Evolutionary conservation across 2,329 filamentous ascomycete species (phyloP).

Genomic region (Tolypocladium album): DNA sequence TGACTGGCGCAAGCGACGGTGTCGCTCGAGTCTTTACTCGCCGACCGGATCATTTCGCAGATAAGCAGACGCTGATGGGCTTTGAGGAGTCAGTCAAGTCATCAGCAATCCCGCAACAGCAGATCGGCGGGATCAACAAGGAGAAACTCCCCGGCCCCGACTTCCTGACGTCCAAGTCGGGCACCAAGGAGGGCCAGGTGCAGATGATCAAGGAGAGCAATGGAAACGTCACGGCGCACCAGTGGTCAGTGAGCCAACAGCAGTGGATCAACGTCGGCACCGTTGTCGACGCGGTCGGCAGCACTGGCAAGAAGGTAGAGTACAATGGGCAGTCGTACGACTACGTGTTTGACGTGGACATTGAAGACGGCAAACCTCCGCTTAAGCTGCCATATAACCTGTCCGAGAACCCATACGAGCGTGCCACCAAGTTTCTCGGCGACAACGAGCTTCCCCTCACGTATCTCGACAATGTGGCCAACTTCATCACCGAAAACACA

Average conservation of each 20-base stretch:
- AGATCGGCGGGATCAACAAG: slow-evolving; percentile 76
- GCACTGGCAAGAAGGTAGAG: slow-evolving; percentile 65
- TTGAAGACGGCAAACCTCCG: slow-evolving; percentile 86
- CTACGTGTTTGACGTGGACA: slow-evolving; percentile 93
- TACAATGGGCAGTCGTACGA: slow-evolving; percentile 86
- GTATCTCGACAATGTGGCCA: slow-evolving; percentile 84
- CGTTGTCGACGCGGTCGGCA: slow-evolving; percentile 80
- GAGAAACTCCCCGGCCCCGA: slow-evolving; percentile 83
- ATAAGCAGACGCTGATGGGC: slow-evolving; percentile 52
- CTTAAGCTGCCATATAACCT: slow-evolving; percentile 92
- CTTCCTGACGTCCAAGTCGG: slow-evolving; percentile 69
- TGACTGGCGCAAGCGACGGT: slow-evolving; percentile 85
- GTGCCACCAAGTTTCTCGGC: slow-evolving; percentile 80
- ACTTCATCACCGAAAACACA: slow-evolving; percentile 86
- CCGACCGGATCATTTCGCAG: slow-evolving; percentile 56
- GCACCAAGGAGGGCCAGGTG: slow-evolving; percentile 93
- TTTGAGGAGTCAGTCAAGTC: slow-evolving; percentile 77
- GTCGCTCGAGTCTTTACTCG: slow-evolving; percentile 77
- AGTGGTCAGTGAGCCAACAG: slow-evolving; percentile 64
- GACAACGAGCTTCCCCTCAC: slow-evolving; percentile 79
- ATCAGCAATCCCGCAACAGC: slow-evolving; percentile 81
- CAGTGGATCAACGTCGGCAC: slow-evolving; percentile 89
- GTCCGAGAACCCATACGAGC: slow-evolving; percentile 85
- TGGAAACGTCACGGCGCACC: slow-evolving; percentile 74
- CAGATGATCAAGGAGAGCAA: slow-evolving; percentile 80